phyloP scores from a whole-genome alignment of 139 green algal genomes.

The Coccomyxa sp. region DNA sequence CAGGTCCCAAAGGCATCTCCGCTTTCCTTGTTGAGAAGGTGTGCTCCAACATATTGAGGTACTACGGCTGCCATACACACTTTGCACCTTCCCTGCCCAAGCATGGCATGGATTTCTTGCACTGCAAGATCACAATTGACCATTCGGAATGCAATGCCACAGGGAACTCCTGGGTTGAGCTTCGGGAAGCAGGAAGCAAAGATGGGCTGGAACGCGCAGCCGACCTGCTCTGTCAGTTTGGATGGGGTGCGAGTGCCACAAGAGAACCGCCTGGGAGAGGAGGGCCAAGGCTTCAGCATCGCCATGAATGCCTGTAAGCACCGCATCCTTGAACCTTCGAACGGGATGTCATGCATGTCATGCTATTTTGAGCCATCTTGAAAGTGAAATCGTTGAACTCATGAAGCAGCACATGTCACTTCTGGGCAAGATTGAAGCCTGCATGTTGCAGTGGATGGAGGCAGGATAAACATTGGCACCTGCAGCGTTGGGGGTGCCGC shows the following conservation, averaged over 20 bases:
- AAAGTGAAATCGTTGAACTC: not conserved
- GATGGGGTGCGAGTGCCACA: conserved; percentile 57
- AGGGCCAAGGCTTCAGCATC: conserved; percentile 76
- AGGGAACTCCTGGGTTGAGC: conserved; percentile 54
- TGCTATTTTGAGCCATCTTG: not conserved
- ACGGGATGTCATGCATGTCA: not conserved
- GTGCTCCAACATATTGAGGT: not conserved
- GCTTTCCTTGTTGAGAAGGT: conserved; percentile 63
- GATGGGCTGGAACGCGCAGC: conserved; percentile 80
- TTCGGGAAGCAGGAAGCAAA: conserved; percentile 78
- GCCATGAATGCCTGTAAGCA: conserved; percentile 57
- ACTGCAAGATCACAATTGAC: not conserved
- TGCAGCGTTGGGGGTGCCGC: conserved; percentile 74
- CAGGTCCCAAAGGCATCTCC: conserved; percentile 53
- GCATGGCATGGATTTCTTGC: not conserved
- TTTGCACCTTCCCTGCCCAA: not conserved
- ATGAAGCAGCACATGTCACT: not conserved
- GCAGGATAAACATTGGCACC: conserved; percentile 78
- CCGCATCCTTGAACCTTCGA: not conserved
- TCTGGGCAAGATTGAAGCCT: not conserved
- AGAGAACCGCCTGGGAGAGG: conserved; percentile 43
- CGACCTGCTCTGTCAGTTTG: conserved; percentile 57
- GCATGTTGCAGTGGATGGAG: conserved; percentile 58
- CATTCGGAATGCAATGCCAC: not conserved
- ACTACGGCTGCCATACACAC: not conserved